Evolutionary conservation across 768 basidiomycete genomes (phyloP), one percentile per base, ranked within the genome.

Genomic region (Pleurotus salmoneostramineus): DNA sequence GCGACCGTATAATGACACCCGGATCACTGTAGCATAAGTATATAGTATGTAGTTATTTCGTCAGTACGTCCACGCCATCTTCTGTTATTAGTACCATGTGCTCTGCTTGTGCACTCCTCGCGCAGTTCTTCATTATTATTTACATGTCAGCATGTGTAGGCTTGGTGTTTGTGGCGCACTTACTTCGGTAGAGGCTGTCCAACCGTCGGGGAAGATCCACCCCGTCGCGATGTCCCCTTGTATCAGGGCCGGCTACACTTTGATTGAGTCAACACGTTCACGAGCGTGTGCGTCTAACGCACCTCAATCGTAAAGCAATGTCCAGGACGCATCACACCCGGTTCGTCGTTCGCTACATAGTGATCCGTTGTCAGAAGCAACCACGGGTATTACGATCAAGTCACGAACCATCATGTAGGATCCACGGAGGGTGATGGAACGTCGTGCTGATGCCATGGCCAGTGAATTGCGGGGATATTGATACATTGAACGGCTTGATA

Each of bases 301-400:
- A 87, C 91, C 80, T 97, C 95, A 42, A 97, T 94, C 0, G 95
- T 96, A 65, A 97, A 96, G 66, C 92, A 93, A 68, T 96, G 85
- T 0, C 95, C 94, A 0, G 88, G 88, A 52, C 70, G 68, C 94
- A 97, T 95, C 12, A 79, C 66, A 0, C 87, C 93, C 2, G 89
- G 88, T 59, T 93, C 92, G 17, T 89, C 84, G 60, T 95, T 95
- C 54, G 80, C 93, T 94, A 61, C n/a, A 50, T 17, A 54, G 35
- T 21, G 4, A 31, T 5, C 5, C 6, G 4, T 33, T 14, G 17
- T 14, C 6, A 10, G 31, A n/a, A 17, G 14, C 27, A 37, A 31
- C 11, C 12, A n/a, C 17, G 8, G 8, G 6, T 49, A 31, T 36
- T 40, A 40, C 10, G n/a, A 40, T 40, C 8, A n/a, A 43, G 11